Base-by-base conservation (phyloP, 2,329 filamentous ascomycete genomes). In the Chaetomiaceae sp. region DNA sequence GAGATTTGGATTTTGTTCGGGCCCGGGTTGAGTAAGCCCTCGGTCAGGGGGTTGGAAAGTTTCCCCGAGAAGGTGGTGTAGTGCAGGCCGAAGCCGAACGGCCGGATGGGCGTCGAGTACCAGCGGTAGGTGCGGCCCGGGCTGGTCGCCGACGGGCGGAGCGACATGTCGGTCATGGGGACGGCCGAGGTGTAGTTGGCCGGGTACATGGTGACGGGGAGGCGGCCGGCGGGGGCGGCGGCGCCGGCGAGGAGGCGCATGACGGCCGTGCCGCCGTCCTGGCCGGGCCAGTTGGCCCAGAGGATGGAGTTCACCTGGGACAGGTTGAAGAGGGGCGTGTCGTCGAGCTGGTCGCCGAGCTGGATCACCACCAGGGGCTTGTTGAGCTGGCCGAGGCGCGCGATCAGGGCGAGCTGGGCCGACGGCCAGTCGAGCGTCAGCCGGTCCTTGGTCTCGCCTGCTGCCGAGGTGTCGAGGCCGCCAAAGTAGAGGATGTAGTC, bases 251-350 rank as follows among this genome's bases (percentile, higher is more conserved):
- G 54, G 46, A 83, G 71, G 53, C 81, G 72, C 40, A 82, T 66
- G 6, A 83, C 64, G 0, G 81, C 81, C 4, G 68, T 66, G 6
- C 81, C 81, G 38, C 81, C 81, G 42, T 77, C 75, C 64, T 84
- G 81, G 1, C 81, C 80, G 0, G 81, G 81, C 55, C 79, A 83
- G 1, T 79, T 78, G 0, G 71, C 77, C 81, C 81, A 84, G 0
- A 84, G 60, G 0, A 84, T 63, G 1, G 76, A 71, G 40, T 70
- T 73, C 53, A 83, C 71, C 48, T 74, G 73, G 2, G 65, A 55
- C 51, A 78, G 76, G 3, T 66, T 65, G 11, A 77, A 63, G 7
- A 83, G 61, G 2, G 77, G 69, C 0, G 75, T 69, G 54, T 74
- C 72, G 61, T 84, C 81, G 25, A 83, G 54, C 59, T 75, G 71